Conservation (phyloP, 805 yeast species). For the Yarrowia sp. region DNA sequence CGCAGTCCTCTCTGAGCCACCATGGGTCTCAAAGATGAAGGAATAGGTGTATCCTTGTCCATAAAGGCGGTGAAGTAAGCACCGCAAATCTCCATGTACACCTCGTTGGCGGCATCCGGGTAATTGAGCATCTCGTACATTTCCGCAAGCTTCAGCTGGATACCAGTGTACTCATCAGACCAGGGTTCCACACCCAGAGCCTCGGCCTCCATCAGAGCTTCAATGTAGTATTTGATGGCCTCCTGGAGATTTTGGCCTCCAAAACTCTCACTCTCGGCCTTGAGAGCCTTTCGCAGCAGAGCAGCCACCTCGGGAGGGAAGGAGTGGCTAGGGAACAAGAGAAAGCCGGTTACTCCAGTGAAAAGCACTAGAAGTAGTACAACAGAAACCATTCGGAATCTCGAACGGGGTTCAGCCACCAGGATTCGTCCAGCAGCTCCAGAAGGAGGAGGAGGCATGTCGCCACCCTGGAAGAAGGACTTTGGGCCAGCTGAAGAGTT, state of each 20-base stretch:
- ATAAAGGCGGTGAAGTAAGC: conserved; percentile 52
- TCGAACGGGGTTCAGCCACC: not conserved
- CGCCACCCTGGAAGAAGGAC: not conserved
- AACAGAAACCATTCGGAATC: not conserved
- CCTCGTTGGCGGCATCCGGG: conserved; percentile 59
- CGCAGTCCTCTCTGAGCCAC: conserved; percentile 68
- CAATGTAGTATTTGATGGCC: conserved; percentile 70
- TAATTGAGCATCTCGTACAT: conserved; percentile 72
- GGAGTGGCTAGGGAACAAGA: conserved; percentile 34
- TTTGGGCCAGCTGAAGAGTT: not conserved
- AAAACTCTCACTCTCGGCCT: conserved; percentile 77
- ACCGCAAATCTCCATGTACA: conserved; percentile 66
- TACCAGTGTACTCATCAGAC: conserved; percentile 83
- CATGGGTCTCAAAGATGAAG: conserved; percentile 45
- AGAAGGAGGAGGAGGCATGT: conserved; percentile 8
- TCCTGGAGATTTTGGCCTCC: conserved; percentile 54
- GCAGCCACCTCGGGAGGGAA: conserved; percentile 66
- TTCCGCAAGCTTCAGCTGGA: conserved; percentile 82
- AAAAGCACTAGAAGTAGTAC: not conserved
- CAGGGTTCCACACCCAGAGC: conserved; percentile 54
- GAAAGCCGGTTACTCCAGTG: not conserved
- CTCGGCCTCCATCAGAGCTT: conserved; percentile 66
- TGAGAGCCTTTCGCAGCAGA: conserved; percentile 66
- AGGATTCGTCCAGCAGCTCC: conserved; percentile 12
- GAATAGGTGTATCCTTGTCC: conserved; percentile 40